Evolutionary conservation across 2,329 filamentous ascomycete species (phyloP).

Genomic region (Fusarium pilosicola): DNA sequence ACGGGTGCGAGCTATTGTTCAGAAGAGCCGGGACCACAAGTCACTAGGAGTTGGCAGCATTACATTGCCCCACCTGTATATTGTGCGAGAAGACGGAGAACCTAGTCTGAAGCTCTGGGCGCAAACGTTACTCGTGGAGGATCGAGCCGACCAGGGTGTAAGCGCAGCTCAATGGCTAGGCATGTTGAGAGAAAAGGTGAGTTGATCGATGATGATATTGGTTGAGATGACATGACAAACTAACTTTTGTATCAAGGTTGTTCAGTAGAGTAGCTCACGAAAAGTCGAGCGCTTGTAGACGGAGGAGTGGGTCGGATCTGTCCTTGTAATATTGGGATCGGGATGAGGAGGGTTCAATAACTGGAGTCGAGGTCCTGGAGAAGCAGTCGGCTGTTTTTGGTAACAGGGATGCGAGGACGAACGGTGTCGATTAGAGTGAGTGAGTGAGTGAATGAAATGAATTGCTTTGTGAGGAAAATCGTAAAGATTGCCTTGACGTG

Average conservation of each 20-base stretch:
- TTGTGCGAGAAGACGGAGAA: conserved; percentile 95
- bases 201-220: conserved; percentile 22
- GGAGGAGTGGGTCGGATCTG: conserved; percentile 25
- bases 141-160: conserved; percentile 91
- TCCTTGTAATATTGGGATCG: conserved; percentile 39
- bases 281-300: conserved; percentile 31
- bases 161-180: conserved; percentile 95
- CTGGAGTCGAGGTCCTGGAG: conserved; percentile 39
- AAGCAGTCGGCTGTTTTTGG: conserved; percentile 29
- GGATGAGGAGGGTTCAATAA: conserved; percentile 35
- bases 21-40: conserved; percentile 91
- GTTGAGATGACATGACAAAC: background rate
- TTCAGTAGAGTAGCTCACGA: conserved; percentile 45
- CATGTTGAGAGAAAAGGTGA: conserved; percentile 91
- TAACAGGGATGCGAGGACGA: conserved; percentile 31
- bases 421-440: conserved; percentile 40
- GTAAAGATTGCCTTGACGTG: background rate
- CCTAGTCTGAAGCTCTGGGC: conserved; percentile 96
- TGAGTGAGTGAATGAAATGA: conserved; percentile 28
- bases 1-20: conserved; percentile 85
- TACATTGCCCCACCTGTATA: conserved; percentile 89
- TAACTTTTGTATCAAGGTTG: conserved; percentile 44
- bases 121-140: conserved; percentile 93
- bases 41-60: conserved; percentile 92
- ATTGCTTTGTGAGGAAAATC: conserved; percentile 26